Percentiles rank a stretch among this genome's conserved stretches.
phyloP scores from a whole-genome alignment of 306 rosid species.

The Vicia sativa region DNA sequence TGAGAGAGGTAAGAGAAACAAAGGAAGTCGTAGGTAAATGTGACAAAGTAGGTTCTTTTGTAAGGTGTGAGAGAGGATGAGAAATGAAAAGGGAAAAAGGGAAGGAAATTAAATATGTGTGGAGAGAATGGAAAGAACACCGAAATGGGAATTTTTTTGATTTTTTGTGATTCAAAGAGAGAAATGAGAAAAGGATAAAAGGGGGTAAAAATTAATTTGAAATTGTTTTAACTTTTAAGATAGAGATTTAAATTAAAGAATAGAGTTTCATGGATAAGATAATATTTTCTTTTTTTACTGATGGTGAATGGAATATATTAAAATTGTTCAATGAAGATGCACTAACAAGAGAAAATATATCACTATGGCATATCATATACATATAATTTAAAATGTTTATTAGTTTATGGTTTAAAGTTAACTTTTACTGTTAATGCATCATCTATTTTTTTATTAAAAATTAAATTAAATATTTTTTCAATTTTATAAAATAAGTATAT shows the following conservation, averaged over 20 bases:
- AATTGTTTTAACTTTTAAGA: neutral
- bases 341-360: too few relatives aligned
- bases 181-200: neutral
- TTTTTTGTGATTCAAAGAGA: neutral
- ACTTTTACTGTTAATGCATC: too few relatives aligned
- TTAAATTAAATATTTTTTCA: too few relatives aligned
- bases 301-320: neutral
- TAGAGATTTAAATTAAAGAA: neutral
- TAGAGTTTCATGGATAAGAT: neutral
- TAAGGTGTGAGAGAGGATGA: neutral
- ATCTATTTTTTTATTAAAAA: too few relatives aligned
- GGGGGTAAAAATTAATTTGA: too few relatives aligned
- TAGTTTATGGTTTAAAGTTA: too few relatives aligned
- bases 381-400: too few relatives aligned
- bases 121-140: neutral
- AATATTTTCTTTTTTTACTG: neutral
- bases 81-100: neutral
- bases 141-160: too few relatives aligned
- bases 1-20: slow-evolving; percentile 35
- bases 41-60: slow-evolving; percentile 30
- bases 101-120: slow-evolving; percentile 13
- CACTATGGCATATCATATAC: too few relatives aligned
- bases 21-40: slow-evolving; percentile 45
- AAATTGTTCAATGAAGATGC: too few relatives aligned
- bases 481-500: too few relatives aligned